Evolutionary conservation across 1,284 basidiomycete genomes (phyloP), one percentile per base, ranked within the genome.

Genomic region (Ganoderma boninense): DNA sequence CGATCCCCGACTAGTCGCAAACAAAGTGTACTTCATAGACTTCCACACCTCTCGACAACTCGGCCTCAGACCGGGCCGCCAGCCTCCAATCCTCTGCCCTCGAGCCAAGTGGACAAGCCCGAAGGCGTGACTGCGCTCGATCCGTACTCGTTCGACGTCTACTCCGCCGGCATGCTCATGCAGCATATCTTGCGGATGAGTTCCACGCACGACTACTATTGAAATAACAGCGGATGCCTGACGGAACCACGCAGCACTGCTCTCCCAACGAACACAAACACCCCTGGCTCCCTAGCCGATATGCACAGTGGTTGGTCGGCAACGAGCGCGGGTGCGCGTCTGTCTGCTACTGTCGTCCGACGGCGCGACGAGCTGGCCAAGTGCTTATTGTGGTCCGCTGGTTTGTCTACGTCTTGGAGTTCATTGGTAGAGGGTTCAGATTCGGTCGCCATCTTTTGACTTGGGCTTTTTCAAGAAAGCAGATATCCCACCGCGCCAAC

Each of bases 121-220:
- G 1, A 1, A 18, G 46, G 2, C n/a, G 46, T 49, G 46, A 23
- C 20, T 1, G 10, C n/a, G 20, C 7, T 38, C 6, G 6, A 38
- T 38, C 38, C 38, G 38, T 38, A 38, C 38, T 49, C 46, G 3
- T 49, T 49, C 6, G 46, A 49, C 20, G 46, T 49, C 7, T 49
- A 49, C 46, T 49, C n/a, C 46, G 10, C 20, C 0, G 46, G 46
- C n/a, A n/a, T 10, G 7, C 1, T 49, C 20, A n/a, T 49, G 46
- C 46, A 49, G n/a, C 1, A 0, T 0, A 23, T 49, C 0, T 5
- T 49, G 20, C 1, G 1, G 7, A 20, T 49, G 6, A 1, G 20
- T 5, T 3, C 20, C 20, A 7, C 20, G 6, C 20, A 8, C 44
- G 2, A 49, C 46, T n/a, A 7, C n/a, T n/a, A 1, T 0, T 7